Percentiles rank a stretch among this genome's conserved stretches.
Conservation (phyloP, 2,329 filamentous ascomycete species). For the Colletotrichum shisoi region DNA sequence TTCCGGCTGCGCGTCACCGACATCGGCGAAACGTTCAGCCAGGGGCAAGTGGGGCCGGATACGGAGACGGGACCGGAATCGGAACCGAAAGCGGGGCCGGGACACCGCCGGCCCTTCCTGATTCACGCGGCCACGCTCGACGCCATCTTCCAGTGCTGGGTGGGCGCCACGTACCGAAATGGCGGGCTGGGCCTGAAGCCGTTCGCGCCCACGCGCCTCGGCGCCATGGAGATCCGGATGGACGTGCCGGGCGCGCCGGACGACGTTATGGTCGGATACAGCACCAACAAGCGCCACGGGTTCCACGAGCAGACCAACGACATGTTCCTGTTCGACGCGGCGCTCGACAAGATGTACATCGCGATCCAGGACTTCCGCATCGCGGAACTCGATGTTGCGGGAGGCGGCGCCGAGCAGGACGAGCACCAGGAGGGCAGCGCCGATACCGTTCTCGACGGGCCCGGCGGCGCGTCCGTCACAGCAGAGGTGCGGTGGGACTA, state of each 20-base stretch:
- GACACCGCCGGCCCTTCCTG: background rate
- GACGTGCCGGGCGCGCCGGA: background rate
- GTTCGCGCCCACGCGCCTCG: slow-evolving; percentile 7
- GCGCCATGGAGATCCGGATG: slow-evolving; percentile 11
- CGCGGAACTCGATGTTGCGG: background rate
- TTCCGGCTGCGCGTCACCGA: slow-evolving; percentile 14
- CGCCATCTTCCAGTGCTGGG: slow-evolving; percentile 30
- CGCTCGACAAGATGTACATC: slow-evolving; percentile 14
- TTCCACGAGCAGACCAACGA: slow-evolving; percentile 23
- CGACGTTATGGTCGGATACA: slow-evolving; percentile 11
- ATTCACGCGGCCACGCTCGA: slow-evolving; percentile 20
- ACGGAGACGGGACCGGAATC: background rate
- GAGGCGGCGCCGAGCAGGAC: background rate
- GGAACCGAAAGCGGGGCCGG: too few relatives aligned
- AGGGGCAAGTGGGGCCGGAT: background rate
- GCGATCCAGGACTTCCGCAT: slow-evolving; percentile 13
- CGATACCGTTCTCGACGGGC: slow-evolving; percentile 6
- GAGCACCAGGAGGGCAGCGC: background rate
- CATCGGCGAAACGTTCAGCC: slow-evolving; percentile 16
- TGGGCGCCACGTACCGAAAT: slow-evolving; percentile 1
- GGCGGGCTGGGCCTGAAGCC: background rate
- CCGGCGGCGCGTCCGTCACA: slow-evolving; percentile 10
- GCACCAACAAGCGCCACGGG: slow-evolving; percentile 11
- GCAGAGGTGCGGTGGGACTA: slow-evolving; percentile 6
- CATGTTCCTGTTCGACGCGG: slow-evolving; percentile 15